phyloP scores from a whole-genome alignment of 2,329 filamentous ascomycete species.

The Grosmannia huntii region DNA sequence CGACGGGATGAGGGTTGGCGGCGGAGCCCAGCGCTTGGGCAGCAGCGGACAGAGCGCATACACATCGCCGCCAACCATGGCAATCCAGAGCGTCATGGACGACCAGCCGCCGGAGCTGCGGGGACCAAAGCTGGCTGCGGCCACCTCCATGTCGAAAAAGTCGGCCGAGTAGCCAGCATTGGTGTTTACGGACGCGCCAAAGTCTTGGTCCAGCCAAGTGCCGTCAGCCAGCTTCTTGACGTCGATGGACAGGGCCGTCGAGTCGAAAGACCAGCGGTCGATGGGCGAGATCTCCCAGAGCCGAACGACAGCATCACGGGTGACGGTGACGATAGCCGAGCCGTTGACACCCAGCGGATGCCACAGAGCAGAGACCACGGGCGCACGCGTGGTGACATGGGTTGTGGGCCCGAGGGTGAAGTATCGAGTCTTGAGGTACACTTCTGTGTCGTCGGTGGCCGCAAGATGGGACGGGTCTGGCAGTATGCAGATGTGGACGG shows the following conservation, averaged over 20 bases:
- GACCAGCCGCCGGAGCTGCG: conserved; percentile 72
- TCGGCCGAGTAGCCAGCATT: conserved; percentile 82
- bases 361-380: conserved; percentile 75
- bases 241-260: conserved; percentile 72
- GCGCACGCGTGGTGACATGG: conserved; percentile 75
- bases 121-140: conserved; percentile 66
- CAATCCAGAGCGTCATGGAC: conserved; percentile 90
- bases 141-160: conserved; percentile 85
- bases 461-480: conserved; percentile 69
- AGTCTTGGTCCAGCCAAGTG: conserved; percentile 68
- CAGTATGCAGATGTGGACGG: conserved; percentile 75
- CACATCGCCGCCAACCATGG: conserved; percentile 87
- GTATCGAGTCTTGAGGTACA: conserved; percentile 66
- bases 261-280: conserved; percentile 78
- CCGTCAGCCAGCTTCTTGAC: conserved; percentile 81
- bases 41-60: conserved; percentile 88
- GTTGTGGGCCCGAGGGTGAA: conserved; percentile 88
- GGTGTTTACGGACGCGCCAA: conserved; percentile 61
- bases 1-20: conserved; percentile 64
- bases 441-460: conserved; percentile 46
- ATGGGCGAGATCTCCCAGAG: conserved; percentile 81
- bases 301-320: conserved; percentile 74
- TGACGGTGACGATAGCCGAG: conserved; percentile 75
- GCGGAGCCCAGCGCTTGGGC: conserved; percentile 73
- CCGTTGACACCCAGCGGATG: conserved; percentile 80